Conservation (phyloP, 768 basidiomycete genomes). For the Lactifluus subvellereus region DNA sequence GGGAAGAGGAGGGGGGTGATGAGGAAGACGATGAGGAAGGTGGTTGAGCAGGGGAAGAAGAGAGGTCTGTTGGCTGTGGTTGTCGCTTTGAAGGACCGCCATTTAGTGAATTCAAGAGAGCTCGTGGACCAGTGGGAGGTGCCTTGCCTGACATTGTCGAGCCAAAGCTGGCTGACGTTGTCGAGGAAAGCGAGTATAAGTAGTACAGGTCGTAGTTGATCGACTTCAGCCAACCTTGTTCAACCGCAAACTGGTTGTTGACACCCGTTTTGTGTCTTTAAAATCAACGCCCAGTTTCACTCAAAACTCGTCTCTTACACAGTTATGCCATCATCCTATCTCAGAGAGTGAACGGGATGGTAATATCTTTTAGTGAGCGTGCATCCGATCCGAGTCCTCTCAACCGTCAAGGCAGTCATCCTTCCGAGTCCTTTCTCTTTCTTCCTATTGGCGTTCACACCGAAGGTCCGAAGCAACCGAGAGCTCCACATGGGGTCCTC, state of each 20-base stretch:
- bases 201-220: conserved; percentile 6
- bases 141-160: conserved; percentile 67
- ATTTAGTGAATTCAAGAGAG: conserved; percentile 49
- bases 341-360: too few relatives aligned
- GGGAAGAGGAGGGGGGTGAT: conserved; percentile 32
- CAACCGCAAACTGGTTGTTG: neutral
- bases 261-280: conserved; percentile 19
- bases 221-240: conserved; percentile 3
- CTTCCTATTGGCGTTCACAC: too few relatives aligned
- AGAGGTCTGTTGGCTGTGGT: conserved; percentile 19
- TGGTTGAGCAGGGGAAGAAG: conserved; percentile 15
- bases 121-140: conserved; percentile 69
- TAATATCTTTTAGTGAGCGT: neutral
- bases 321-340: too few relatives aligned
- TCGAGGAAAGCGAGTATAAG: conserved; percentile 16
- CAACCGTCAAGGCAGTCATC: too few relatives aligned
- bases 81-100: conserved; percentile 26
- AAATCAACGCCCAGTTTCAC: neutral
- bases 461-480: neutral
- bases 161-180: conserved; percentile 22
- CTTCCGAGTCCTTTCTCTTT: too few relatives aligned
- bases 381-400: neutral
- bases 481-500: neutral
- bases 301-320: too few relatives aligned
- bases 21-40: conserved; percentile 31